Conservation (phyloP, 2,329 filamentous ascomycete species). For the Nemania sp. region DNA sequence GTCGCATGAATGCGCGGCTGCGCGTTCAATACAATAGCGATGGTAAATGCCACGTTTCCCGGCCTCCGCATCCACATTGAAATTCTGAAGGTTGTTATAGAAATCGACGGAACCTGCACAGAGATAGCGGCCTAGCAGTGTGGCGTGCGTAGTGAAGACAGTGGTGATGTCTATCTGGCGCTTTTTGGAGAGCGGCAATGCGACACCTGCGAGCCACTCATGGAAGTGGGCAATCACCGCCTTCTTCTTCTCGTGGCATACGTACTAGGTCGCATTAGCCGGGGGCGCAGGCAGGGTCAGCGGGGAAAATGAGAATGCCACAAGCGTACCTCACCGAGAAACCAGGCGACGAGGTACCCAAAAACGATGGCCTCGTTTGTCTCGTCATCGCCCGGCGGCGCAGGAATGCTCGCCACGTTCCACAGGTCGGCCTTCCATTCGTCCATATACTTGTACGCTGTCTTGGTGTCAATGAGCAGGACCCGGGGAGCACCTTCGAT, state of each 20-base stretch:
- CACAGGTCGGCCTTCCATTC: conserved; percentile 98
- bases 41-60: conserved; percentile 99
- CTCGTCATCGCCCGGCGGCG: conserved; percentile 86
- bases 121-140: conserved; percentile 90
- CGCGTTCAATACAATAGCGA: conserved; percentile 95
- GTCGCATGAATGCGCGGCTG: conserved; percentile 86
- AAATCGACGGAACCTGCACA: conserved; percentile 98
- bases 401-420: conserved; percentile 91
- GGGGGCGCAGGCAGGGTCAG: not conserved
- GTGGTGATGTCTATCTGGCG: conserved; percentile 95
- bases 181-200: conserved; percentile 88
- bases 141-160: conserved; percentile 98
- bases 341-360: conserved; percentile 97
- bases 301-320: not conserved
- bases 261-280: conserved; percentile 63
- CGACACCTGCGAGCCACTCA: conserved; percentile 96
- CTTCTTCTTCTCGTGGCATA: conserved; percentile 86
- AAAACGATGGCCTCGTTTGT: conserved; percentile 98
- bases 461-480: conserved; percentile 91
- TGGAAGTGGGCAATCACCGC: conserved; percentile 98
- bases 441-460: conserved; percentile 85
- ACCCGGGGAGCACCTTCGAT: conserved; percentile 96
- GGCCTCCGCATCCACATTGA: conserved; percentile 94
- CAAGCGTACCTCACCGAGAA: conserved; percentile 82
- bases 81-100: conserved; percentile 97